phyloP scores from a whole-genome alignment of 306 rosid species.

The Boehmeria nivea region DNA sequence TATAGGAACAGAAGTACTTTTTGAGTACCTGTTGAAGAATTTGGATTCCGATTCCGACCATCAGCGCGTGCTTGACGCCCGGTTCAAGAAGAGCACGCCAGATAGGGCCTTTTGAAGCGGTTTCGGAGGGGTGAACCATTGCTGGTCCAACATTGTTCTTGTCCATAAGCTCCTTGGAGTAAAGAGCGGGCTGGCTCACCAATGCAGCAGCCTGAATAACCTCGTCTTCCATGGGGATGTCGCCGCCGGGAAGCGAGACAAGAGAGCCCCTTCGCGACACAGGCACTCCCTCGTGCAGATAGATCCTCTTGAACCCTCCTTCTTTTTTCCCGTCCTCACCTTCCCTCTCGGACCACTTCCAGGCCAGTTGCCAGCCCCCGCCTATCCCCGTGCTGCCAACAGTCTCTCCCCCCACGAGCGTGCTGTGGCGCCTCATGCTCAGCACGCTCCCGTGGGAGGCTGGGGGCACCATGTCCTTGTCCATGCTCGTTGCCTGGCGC shows the following conservation, averaged over 20 bases:
- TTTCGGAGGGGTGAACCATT: conserved; percentile 24
- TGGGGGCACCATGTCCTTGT: conserved; percentile 61
- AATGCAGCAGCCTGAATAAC: conserved; percentile 36
- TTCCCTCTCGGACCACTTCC: conserved; percentile 25
- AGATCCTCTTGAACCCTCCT: conserved; percentile 36
- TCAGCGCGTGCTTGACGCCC: conserved; percentile 34
- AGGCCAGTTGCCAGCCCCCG: conserved; percentile 44
- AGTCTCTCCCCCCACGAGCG: conserved; percentile 18
- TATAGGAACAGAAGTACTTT: neutral
- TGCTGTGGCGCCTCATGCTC: conserved; percentile 37
- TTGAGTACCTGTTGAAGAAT: conserved; percentile 35
- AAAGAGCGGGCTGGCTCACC: conserved; percentile 34
- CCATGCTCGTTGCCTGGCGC: conserved; percentile 70
- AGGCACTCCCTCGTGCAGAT: conserved; percentile 29
- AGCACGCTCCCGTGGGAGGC: conserved; percentile 55
- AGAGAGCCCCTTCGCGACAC: conserved; percentile 23
- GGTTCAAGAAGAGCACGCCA: conserved; percentile 39
- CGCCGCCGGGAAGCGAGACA: conserved; percentile 24
- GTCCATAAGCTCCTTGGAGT: conserved; percentile 6
- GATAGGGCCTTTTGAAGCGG: conserved; percentile 17
- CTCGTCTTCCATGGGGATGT: conserved; percentile 16
- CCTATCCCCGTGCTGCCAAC: conserved; percentile 35
- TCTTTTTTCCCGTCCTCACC: conserved; percentile 28
- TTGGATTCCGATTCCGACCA: conserved; percentile 34
- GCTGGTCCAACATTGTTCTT: conserved; percentile 21